Base-by-base conservation (phyloP, 371 early-diverging fungal genomes). In the Rhizomucor pusillus region DNA sequence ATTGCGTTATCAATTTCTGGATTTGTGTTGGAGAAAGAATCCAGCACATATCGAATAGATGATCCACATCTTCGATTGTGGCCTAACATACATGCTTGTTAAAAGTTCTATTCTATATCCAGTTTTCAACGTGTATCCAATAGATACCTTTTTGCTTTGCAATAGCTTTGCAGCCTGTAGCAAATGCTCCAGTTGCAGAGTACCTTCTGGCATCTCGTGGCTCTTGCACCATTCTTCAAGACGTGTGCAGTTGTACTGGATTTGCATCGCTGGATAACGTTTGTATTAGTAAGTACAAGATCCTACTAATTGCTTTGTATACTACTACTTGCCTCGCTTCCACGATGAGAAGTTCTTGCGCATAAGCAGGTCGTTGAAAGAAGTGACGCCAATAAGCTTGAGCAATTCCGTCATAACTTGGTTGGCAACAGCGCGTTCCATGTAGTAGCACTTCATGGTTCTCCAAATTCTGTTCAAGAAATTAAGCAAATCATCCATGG, bases 191-290 rank as follows among this genome's bases (percentile, higher is more conserved):
- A 95, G 69, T 60, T 96, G 95, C 43, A 91, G 77, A 0, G 95
- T 89, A 47, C 92, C 89, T 68, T 98, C 96, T n/a, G 89, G 78
- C 25, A 96, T 88, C 46, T 86, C 88, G 66, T 95, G 93, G 35
- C 89, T 75, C 84, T 91, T 91, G 83, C 95, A 95, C 98, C 98
- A 98, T 66, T 98, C 98, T 67, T 95, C 94, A 54, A 98, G 80
- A 20, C 95, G 86, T 7, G 93, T 90, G 39, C 96, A 85, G 65
- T 98, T 98, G 77, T 95, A 97, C 72, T 97, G 97, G 65, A 98
- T 95, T 82, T 98, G 97, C 89, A 97, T 96, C 5, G 77, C 77
- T 75, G 29, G 46, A 45, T 29, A 29, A 29, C 3, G 29, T 5
- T 29, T 29, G 5, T 3, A 29, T 29, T 3, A 29, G 7, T 29